These are phyloP conservation scores for Blastocystis hominis DNA, from an alignment of 352 stramenopile genomes.

Conservation along the genomic window DNA sequence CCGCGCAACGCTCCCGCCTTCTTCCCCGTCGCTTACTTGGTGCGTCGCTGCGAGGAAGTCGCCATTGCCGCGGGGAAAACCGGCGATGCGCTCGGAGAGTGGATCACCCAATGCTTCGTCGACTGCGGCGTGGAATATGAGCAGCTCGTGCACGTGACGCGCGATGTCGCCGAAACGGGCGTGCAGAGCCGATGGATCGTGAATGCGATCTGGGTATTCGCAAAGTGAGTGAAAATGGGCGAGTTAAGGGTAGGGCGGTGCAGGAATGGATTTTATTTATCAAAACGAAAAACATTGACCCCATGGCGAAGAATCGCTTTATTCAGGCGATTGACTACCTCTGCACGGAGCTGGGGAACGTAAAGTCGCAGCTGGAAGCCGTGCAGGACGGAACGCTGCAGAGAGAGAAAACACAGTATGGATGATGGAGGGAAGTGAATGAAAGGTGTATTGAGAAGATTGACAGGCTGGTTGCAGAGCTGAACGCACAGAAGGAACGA, in stretches of 20 bases:
- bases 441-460: not conserved
- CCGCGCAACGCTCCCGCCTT: not conserved
- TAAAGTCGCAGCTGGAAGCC: not conserved
- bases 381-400: not conserved
- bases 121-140: not conserved
- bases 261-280: slow-evolving; percentile 12
- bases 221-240: not conserved
- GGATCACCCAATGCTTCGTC: not conserved
- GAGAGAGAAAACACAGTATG: not conserved
- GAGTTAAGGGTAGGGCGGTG: not conserved
- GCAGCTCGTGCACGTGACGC: not conserved
- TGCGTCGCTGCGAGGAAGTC: not conserved
- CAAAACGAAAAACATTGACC: slow-evolving; percentile 37
- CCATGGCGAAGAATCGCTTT: not conserved
- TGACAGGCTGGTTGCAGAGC: not conserved
- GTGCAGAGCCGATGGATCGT: not conserved
- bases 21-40: slow-evolving; percentile 15
- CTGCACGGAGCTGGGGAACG: not conserved
- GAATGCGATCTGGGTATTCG: not conserved
- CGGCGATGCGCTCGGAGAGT: not conserved
- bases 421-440: not conserved
- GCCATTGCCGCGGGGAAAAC: not conserved
- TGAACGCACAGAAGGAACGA: slow-evolving; percentile 10
- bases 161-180: not conserved
- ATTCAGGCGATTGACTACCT: not conserved